Evolutionary conservation across 2,329 filamentous ascomycete genomes (phyloP).

Genomic region (Epichloe bromicola): DNA sequence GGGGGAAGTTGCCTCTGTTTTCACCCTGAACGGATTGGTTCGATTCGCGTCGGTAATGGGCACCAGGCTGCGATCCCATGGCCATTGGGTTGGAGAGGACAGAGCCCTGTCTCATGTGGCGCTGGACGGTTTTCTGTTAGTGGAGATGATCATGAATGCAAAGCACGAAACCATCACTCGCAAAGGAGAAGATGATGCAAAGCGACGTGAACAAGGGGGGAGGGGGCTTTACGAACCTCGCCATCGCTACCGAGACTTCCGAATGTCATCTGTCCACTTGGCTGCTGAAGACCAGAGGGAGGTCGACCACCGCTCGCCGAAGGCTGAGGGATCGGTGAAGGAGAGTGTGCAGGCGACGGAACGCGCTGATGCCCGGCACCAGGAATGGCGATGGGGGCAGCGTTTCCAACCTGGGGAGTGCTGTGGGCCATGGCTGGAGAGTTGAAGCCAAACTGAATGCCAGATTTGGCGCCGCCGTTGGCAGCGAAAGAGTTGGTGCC

Average conservation of each 20-base stretch:
- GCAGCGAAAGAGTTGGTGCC: conserved; percentile 61
- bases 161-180: background rate
- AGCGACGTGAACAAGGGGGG: conserved; percentile 3
- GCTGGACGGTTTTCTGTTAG: conserved; percentile 27
- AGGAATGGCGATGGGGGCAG: conserved; percentile 50
- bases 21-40: conserved; percentile 60
- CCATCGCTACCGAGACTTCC: conserved; percentile 73
- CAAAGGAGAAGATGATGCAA: conserved; percentile 5
- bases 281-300: conserved; percentile 59
- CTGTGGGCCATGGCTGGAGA: conserved; percentile 55
- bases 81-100: conserved; percentile 48
- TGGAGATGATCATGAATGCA: background rate
- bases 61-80: conserved; percentile 49
- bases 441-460: conserved; percentile 74
- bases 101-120: conserved; percentile 56
- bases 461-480: conserved; percentile 56
- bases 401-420: conserved; percentile 44
- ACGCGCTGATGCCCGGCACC: conserved; percentile 49
- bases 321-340: conserved; percentile 85
- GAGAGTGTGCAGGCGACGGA: conserved; percentile 75
- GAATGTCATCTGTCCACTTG: conserved; percentile 60
- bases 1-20: conserved; percentile 38
- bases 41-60: conserved; percentile 75
- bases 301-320: conserved; percentile 75
- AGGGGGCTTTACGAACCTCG: conserved; percentile 48